Base-by-base conservation (phyloP, 225 moss, liverwort and hornwort genomes). In the Takakia lepidozioides region DNA sequence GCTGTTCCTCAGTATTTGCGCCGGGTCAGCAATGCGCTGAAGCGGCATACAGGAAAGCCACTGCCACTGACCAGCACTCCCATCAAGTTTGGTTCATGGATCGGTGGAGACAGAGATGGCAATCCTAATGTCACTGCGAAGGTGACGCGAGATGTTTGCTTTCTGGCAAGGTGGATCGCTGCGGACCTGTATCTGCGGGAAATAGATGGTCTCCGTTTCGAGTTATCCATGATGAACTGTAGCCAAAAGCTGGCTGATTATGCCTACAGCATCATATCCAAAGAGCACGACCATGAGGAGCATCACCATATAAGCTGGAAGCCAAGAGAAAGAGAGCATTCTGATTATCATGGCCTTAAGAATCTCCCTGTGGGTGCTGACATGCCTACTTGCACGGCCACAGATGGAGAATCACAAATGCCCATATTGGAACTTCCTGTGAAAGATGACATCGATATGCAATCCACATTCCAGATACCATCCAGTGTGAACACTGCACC, bases 31-130 rank as follows among this genome's bases (percentile, higher is more conserved):
- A 86, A 81, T 70, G 86, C 91, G 19, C 57, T 91, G 17, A 91
- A 86, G 70, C 75, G 75, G 62, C 83, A 86, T 18, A 81, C 81
- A 1, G 83, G 86, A 26, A 84, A 67, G 61, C 61, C 75, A 19
- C 72, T 91, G 27, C 91, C 91, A 46, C 49, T 91, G 20, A 68
- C 64, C 9, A 49, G 67, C 35, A 91, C 86, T 5, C 91, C 91
- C 0, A 91, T 91, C 27, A 91, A 86, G 37, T 91, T 86, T 51
- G 91, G 91, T 18, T 81, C 91, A 11, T 91, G 91, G 91, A 91
- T 91, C 43, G 91, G 91, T 57, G 86, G 91, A 10, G 91, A 91
- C 40, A 66, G 83, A 41, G 90, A 91, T 54, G 90, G 86, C 8
- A 91, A 91, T 42, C 90, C 83, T 11, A 86, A 91, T 49, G 90